A percentile compares a stretch with the other conserved stretches of the same genome.
phyloP scores from a whole-genome alignment of 495 filamentous ascomycete species.

The Venustampulla echinocandica region DNA sequence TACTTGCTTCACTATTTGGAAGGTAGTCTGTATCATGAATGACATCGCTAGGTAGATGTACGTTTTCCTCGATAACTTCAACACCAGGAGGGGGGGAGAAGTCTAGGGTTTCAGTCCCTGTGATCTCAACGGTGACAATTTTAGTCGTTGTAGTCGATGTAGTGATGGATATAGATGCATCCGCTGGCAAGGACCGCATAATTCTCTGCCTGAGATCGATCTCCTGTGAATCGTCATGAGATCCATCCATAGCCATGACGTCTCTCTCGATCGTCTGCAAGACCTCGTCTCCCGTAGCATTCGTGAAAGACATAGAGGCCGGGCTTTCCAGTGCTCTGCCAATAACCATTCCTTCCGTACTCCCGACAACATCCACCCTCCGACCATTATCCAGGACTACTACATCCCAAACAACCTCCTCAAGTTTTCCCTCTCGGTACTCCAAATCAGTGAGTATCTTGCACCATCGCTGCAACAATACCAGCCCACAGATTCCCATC shows the following conservation, averaged over 20 bases:
- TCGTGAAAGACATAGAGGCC: constrained; percentile 23
- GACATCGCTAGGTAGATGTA: too few relatives aligned
- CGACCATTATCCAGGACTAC: constrained; percentile 58
- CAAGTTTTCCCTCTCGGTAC: constrained; percentile 38
- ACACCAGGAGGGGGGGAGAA: constrained; percentile 57
- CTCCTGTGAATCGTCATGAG: constrained; percentile 33
- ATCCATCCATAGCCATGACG: constrained; percentile 23
- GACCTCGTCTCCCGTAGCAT: constrained; percentile 32
- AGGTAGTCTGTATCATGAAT: too few relatives aligned
- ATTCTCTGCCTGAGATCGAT: constrained; percentile 38
- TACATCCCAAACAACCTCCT: constrained; percentile 73
- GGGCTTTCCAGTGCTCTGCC: constrained; percentile 12
- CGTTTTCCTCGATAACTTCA: constrained; percentile 52
- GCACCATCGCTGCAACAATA: constrained; percentile 62
- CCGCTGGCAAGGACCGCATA: constrained; percentile 32
- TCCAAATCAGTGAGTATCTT: constrained; percentile 50
- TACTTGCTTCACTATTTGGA: too few relatives aligned
- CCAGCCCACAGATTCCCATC: constrained; percentile 60
- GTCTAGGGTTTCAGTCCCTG: constrained; percentile 47
- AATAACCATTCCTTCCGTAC: constrained; percentile 28
- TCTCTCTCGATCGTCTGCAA: constrained; percentile 41
- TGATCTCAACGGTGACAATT: constrained; percentile 66
- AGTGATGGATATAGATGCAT: constrained; percentile 53
- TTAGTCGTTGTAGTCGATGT: constrained; percentile 56
- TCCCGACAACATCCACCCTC: constrained; percentile 48